Evolutionary conservation across 2,329 filamentous ascomycete species (phyloP).

Genomic region (Ceratocystis albifundus): DNA sequence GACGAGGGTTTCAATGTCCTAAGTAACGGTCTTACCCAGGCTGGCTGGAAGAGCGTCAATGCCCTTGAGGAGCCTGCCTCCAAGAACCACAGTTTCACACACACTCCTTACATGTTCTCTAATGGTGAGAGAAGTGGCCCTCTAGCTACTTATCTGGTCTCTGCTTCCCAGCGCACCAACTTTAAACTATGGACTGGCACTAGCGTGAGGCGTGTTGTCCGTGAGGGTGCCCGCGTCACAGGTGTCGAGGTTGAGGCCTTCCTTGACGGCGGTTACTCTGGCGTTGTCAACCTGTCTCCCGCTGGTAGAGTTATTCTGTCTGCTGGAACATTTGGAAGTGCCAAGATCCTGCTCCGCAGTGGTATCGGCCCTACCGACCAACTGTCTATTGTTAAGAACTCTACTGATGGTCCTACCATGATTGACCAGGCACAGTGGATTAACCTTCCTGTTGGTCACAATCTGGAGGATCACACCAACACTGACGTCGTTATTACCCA

Average conservation of each 20-base stretch:
- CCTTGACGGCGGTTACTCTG: conserved; percentile 41
- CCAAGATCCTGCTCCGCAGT: conserved; percentile 56
- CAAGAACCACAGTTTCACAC: conserved; percentile 55
- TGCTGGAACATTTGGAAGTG: conserved; percentile 56
- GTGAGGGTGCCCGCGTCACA: conserved; percentile 49
- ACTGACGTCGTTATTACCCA: conserved; percentile 39
- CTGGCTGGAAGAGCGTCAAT: conserved; percentile 50
- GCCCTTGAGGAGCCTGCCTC: conserved; percentile 46
- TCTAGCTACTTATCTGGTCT: conserved; percentile 58
- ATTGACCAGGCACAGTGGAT: conserved; percentile 43
- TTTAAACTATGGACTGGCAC: conserved; percentile 58
- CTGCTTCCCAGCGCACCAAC: conserved; percentile 47
- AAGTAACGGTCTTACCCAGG: conserved; percentile 44
- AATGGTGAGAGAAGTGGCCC: conserved; percentile 58
- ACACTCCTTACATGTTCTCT: conserved; percentile 56
- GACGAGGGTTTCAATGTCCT: conserved; percentile 55
- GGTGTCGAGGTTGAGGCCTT: conserved; percentile 55
- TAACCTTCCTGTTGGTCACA: conserved; percentile 46
- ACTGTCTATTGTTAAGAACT: conserved; percentile 40
- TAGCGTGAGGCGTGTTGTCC: conserved; percentile 54
- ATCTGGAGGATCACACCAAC: conserved; percentile 46
- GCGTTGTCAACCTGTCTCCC: conserved; percentile 48
- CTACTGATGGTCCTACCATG: conserved; percentile 42
- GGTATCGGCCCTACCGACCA: conserved; percentile 55
- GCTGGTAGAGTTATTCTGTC: conserved; percentile 57